Evolutionary conservation across 2,329 filamentous ascomycete genomes (phyloP), one percentile per base, ranked within the genome.

Genomic region (Ophiostoma triangulosporum): DNA sequence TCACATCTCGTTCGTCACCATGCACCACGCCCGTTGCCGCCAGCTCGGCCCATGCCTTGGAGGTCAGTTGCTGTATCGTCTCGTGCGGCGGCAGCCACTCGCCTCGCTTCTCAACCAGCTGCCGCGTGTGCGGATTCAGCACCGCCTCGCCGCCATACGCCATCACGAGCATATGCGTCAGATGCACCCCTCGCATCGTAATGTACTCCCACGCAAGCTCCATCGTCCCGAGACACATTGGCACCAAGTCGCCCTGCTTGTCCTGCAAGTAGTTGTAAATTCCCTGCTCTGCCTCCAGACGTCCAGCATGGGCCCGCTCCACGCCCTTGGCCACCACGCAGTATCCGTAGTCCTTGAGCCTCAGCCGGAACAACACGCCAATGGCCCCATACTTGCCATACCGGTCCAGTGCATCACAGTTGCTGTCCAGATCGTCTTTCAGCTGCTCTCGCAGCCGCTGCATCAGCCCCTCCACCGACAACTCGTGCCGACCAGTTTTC

Each of bases 161-260:
- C 2, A 56, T 7, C 7, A 54, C n/a, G 49, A 54, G 29, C 55
- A 56, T 56, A 9, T 56, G 45, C 9, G 50, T 17, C 36, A 56
- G n/a, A 14, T 45, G 40, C 15, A 43, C 49, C 4, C 52, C 49
- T 11, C 20, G 8, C 17, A 24, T 38, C 12, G 45, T 12, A 2
- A 27, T 26, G 40, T 51, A 52, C 6, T 22, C 29, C 17, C 32
- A n/a, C 3, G n/a, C 45, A 3, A 51, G 48, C 26, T 50, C 36
- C 4, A 50, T 12, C 4, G 51, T 11, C 17, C 51, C 55, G 3
- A 54, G 43, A 22, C 24, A 50, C 9, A 52, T 52, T 1, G 51
- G 54, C 33, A 55, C 40, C 24, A 53, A 27, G 24, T 11, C n/a
- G 1, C 54, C 54, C 48, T 56, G 54, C 8, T 52, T 43, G 3